Conservation (phyloP, 257 asterid species). For the Solanum gandarillasii region DNA sequence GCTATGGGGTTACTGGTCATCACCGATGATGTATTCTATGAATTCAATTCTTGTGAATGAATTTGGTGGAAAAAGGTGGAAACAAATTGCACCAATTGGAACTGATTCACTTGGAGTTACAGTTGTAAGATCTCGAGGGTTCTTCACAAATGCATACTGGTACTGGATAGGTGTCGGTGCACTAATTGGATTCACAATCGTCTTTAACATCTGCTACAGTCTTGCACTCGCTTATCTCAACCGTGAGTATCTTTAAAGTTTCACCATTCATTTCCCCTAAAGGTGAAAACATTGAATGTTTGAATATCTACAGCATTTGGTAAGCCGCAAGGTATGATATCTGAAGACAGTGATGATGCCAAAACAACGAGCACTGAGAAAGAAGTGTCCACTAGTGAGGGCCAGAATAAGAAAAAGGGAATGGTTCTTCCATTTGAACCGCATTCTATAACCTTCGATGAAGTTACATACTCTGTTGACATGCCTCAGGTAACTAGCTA, state of each 20-base stretch:
- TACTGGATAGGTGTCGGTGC: slow-evolving; percentile 60
- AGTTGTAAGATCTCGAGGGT: slow-evolving; percentile 30
- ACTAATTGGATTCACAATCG: slow-evolving; percentile 14
- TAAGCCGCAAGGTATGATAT: neutral
- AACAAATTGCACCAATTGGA: slow-evolving; percentile 12
- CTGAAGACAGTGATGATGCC: neutral
- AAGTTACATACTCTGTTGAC: slow-evolving; percentile 44
- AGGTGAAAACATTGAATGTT: neutral
- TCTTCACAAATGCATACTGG: slow-evolving; percentile 45
- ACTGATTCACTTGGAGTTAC: slow-evolving; percentile 24
- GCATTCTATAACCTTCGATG: slow-evolving; percentile 37
- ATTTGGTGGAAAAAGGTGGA: neutral
- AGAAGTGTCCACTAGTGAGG: neutral
- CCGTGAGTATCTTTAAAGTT: slow-evolving; percentile 24
- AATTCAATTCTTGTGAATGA: neutral
- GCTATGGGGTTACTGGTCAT: neutral
- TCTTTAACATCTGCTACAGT: slow-evolving; percentile 29
- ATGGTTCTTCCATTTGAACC: slow-evolving; percentile 50
- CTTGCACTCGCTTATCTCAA: slow-evolving; percentile 26
- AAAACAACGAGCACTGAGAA: neutral
- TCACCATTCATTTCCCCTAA: neutral
- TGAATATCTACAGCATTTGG: neutral
- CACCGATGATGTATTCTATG: neutral
- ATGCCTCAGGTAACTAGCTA: slow-evolving; percentile 40
- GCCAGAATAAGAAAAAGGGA: slow-evolving; percentile 13